A percentile compares a stretch with the other conserved stretches of the same genome.
Evolutionary conservation across 2,329 filamentous ascomycete species (phyloP).

Genomic region (Colletotrichum siamense): DNA sequence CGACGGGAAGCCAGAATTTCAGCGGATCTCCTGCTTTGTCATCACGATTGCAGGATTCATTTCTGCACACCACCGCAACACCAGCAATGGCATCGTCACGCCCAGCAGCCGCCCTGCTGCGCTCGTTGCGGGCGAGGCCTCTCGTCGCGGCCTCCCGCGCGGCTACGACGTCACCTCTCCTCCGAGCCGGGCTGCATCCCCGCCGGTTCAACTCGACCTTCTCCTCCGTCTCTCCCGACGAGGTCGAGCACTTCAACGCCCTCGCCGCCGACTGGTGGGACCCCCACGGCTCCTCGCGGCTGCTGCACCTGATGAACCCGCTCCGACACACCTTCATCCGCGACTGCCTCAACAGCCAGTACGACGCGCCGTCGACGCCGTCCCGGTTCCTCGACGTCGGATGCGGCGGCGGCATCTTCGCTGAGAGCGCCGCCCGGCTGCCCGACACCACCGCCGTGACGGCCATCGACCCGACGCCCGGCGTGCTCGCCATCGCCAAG

Average conservation of each 20-base stretch:
- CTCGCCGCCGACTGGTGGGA: conserved; percentile 98
- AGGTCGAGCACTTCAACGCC: conserved; percentile 92
- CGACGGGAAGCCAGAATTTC: not conserved
- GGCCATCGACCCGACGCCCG: conserved; percentile 78
- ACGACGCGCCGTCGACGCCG: conserved; percentile 41
- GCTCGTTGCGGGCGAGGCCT: conserved; percentile 1
- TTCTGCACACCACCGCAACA: conserved; percentile 2
- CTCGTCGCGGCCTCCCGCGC: not conserved
- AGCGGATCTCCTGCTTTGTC: not conserved
- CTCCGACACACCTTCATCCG: conserved; percentile 92
- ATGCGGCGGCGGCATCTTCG: conserved; percentile 96
- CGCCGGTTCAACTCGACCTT: conserved; percentile 32
- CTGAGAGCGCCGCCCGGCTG: conserved; percentile 81
- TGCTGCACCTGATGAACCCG: conserved; percentile 98
- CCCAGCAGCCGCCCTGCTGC: conserved; percentile 15
- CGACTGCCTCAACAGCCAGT: conserved; percentile 65
- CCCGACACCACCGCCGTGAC: conserved; percentile 68
- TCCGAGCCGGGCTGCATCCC: not conserved
- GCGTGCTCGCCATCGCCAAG: conserved; percentile 77
- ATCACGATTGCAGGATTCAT: conserved; percentile 17
- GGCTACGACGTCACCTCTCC: not conserved
- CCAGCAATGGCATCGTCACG: conserved; percentile 16
- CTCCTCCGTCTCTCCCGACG: conserved; percentile 83
- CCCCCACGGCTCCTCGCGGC: conserved; percentile 86
- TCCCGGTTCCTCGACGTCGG: conserved; percentile 84